A percentile compares a stretch with the other conserved stretches of the same genome.
These are phyloP conservation scores for Fusarium goolgardi DNA, from an alignment of 2,329 filamentous ascomycete species.

Conservation along the genomic window DNA sequence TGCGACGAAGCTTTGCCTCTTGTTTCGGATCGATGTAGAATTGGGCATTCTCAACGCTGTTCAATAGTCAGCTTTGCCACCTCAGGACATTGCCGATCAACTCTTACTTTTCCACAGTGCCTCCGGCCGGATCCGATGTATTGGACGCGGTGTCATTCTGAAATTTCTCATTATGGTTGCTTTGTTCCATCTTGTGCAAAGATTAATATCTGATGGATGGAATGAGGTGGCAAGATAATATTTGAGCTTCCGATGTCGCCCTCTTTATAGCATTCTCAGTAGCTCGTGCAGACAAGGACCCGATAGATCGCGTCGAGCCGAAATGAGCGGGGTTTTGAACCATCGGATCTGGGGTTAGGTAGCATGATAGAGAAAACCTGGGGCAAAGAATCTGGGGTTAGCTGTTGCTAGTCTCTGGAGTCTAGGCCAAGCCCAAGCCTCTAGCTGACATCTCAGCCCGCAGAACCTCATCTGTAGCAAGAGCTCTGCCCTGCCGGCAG, in stretches of 20 bases:
- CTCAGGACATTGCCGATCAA: accelerated
- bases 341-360: constrained; percentile 15
- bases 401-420: neutral
- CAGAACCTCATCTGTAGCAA: neutral
- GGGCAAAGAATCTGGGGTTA: constrained; percentile 2
- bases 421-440: neutral
- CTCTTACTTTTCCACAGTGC: constrained; percentile 8
- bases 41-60: constrained; percentile 14
- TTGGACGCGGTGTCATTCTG: constrained; percentile 21
- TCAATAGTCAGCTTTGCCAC: neutral
- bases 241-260: neutral
- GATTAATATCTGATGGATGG: no score
- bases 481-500: constrained; percentile 10
- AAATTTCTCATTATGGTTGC: constrained; percentile 14
- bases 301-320: neutral
- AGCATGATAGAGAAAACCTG: neutral
- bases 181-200: neutral
- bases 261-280: constrained; percentile 9
- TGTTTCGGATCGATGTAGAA: constrained; percentile 23
- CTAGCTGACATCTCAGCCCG: constrained; percentile 9
- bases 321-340: constrained; percentile 4
- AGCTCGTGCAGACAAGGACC: neutral
- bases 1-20: constrained; percentile 20
- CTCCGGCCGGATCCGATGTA: neutral
- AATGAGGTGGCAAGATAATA: neutral